Evolutionary conservation across 202 grass and related monocot species (phyloP), one percentile per base, ranked within the genome.

Genomic region (Panicum virgatum): DNA sequence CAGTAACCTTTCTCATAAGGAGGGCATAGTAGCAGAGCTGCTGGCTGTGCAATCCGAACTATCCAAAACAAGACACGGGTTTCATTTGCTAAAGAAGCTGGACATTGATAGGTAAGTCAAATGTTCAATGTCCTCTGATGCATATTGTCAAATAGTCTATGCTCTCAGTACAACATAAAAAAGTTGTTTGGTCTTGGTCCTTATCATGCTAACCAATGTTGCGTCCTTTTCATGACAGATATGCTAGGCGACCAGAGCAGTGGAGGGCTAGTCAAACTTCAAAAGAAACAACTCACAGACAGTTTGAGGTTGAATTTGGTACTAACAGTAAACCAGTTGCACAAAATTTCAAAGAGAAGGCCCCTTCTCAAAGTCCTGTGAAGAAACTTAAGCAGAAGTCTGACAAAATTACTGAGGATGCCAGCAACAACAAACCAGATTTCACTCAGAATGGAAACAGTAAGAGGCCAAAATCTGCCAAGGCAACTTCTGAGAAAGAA

Each of bases 11-110:
- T 92, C 91, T 9, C 87, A 93, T 19, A 99, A 96, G 90, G 91
- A 99, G 83, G 71, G 76, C 66, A 99, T 99, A 34, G 88, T 92
- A 63, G 75, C 71, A 39, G 93, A 96, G 78, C 66, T 99, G 60
- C 42, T 89, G 75, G 80, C 68, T 74, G 78, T 92, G 88, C 93
- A 87, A 71, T 56, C 70, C 66, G 85, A 96, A 50, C 78, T 98
- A 16, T 90, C 87, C 47, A 93, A 86, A 85, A 89, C 89, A 73
- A 93, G 83, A 71, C 96, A 99, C 26, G 96, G 92, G 3, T 88
- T 90, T 79, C 89, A 99, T 85, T 82, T 99, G 77, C 85, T 96
- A 77, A 99, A 81, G 70, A 99, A 99, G 78, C 85, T 99, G 77
- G 93, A 99, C 90, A 83, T 99, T 66, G 96, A 96, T 73, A 92